Evolutionary conservation across 2,329 filamentous ascomycete genomes (phyloP).

Genomic region (Zasmidium cellare): DNA sequence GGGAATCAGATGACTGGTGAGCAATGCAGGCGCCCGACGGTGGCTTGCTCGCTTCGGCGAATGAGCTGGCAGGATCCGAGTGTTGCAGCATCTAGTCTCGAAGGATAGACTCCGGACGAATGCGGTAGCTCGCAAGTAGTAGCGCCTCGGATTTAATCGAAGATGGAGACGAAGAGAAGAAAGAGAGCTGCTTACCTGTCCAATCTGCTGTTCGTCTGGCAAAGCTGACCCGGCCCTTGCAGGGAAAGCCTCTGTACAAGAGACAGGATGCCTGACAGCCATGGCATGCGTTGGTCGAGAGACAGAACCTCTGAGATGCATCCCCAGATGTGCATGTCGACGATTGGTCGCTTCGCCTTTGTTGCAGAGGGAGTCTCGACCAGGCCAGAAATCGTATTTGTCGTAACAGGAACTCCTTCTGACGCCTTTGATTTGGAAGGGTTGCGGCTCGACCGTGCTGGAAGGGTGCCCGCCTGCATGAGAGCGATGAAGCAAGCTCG

Average conservation of each 20-base stretch:
- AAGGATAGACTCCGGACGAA: slow-evolving; percentile 1
- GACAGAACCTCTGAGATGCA: slow-evolving; percentile 72
- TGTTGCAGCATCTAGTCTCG: slow-evolving; percentile 13
- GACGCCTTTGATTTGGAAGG: slow-evolving; percentile 18
- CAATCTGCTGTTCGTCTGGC: slow-evolving; percentile 72
- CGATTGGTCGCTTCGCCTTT: slow-evolving; percentile 55
- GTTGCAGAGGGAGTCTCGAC: neutral
- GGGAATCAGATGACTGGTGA: slow-evolving; percentile 21
- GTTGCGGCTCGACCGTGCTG: slow-evolving; percentile 48
- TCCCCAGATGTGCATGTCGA: slow-evolving; percentile 75
- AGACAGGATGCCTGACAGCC: slow-evolving; percentile 74
- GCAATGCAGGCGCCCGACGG: slow-evolving; percentile 22
- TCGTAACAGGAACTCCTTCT: neutral
- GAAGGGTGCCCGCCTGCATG: slow-evolving; percentile 66
- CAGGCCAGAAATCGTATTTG: neutral
- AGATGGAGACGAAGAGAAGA: slow-evolving; percentile 28
- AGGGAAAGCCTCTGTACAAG: slow-evolving; percentile 74
- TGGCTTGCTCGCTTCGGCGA: slow-evolving; percentile 20
- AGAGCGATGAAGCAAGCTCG: slow-evolving; percentile 67
- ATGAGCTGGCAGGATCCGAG: slow-evolving; percentile 18
- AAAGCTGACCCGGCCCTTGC: slow-evolving; percentile 72
- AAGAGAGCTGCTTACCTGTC: slow-evolving; percentile 74
- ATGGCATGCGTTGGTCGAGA: slow-evolving; percentile 82
- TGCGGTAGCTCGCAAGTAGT: slow-evolving; percentile 1
- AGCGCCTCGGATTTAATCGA: slow-evolving; percentile 7